A percentile compares a stretch with the other conserved stretches of the same genome.
These are phyloP conservation scores for Coemansia sp. DNA, from an alignment of 192 early-diverging fungal species.

Conservation along the genomic window DNA sequence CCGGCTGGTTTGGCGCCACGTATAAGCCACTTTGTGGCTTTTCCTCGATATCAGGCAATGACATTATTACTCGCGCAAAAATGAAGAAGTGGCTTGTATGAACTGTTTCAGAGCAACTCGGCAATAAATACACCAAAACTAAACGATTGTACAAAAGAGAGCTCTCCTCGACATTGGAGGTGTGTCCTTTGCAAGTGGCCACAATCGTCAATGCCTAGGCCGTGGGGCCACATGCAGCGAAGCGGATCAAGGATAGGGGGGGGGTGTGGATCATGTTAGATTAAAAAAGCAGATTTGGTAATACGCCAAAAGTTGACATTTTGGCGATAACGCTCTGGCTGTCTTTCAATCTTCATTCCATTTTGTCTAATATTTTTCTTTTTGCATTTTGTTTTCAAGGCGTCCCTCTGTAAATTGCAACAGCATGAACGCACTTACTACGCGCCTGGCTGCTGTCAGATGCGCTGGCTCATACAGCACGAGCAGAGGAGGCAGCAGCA, in stretches of 20 bases:
- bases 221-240: not conserved
- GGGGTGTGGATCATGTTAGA: not conserved
- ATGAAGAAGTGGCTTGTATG: not conserved
- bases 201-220: not conserved
- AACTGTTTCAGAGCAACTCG: not conserved
- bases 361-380: not conserved
- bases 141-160: not conserved
- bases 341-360: not conserved
- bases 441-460: not conserved
- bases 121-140: not conserved
- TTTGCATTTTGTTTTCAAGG: not conserved
- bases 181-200: not conserved
- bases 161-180: not conserved
- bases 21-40: not conserved
- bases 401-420: not conserved
- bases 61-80: not conserved
- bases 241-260: not conserved
- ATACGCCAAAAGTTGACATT: not conserved
- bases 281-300: not conserved
- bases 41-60: not conserved
- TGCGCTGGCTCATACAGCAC: slow-evolving; percentile 21
- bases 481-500: not conserved
- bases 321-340: not conserved
- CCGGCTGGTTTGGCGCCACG: not conserved
- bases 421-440: not conserved